These are phyloP conservation scores for Pulchroboletus neoregius DNA, from an alignment of 1,284 basidiomycete genomes.

Conservation along the genomic window DNA sequence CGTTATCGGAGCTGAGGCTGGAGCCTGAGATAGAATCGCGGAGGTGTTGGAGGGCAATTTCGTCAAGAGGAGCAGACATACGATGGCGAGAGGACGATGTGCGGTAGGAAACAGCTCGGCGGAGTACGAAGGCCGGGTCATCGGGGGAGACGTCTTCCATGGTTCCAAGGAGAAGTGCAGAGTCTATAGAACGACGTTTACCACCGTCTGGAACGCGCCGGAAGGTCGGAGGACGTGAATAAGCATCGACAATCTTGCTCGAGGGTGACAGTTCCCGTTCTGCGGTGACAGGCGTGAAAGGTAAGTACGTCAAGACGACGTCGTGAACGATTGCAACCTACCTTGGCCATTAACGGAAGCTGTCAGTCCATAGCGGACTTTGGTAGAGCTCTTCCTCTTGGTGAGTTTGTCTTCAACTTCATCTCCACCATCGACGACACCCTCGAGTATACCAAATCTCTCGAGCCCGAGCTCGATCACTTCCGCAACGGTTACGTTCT, in stretches of 20 bases:
- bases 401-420: constrained; percentile 90
- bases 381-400: constrained; percentile 71
- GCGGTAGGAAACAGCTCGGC: constrained; percentile 70
- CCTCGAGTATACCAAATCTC: constrained; percentile 89
- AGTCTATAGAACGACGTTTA: constrained; percentile 88
- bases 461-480: constrained; percentile 91
- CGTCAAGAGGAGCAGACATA: constrained; percentile 69
- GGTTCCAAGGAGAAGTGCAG: constrained; percentile 64
- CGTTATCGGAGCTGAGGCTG: constrained; percentile 43
- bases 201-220: constrained; percentile 51
- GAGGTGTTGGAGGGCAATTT: constrained; percentile 65
- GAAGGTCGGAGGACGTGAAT: constrained; percentile 69
- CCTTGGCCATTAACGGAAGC: constrained; percentile 61
- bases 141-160: constrained; percentile 73
- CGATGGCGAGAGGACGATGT: constrained; percentile 61
- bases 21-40: constrained; percentile 60
- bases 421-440: constrained; percentile 96
- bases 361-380: constrained; percentile 79
- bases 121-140: constrained; percentile 88
- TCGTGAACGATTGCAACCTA: constrained; percentile 33
- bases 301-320: neutral
- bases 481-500: constrained; percentile 93
- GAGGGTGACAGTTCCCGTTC: constrained; percentile 76
- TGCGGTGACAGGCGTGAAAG: constrained; percentile 31
- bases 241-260: constrained; percentile 83